These are phyloP conservation scores for Ceratocystis alfenasii DNA, from an alignment of 2,329 filamentous ascomycete species.

Conservation along the genomic window DNA sequence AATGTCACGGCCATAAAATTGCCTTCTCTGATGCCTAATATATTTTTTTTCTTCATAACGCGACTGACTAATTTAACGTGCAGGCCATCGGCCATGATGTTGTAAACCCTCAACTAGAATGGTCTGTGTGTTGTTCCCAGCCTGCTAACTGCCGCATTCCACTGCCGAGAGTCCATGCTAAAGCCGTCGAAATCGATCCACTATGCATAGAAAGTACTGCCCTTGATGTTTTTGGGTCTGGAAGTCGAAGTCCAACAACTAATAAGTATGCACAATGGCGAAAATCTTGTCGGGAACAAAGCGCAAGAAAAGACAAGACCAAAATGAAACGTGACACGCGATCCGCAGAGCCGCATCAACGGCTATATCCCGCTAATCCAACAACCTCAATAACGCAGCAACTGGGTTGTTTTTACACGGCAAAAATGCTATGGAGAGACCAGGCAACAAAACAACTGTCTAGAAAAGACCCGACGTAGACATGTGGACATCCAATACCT, in stretches of 20 bases:
- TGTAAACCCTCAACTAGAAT: background rate
- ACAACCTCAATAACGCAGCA: background rate
- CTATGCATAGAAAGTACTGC: background rate
- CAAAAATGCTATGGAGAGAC: too few relatives aligned
- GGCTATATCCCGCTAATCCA: background rate
- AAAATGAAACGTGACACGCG: constrained; percentile 2
- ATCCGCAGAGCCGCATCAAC: constrained; percentile 8
- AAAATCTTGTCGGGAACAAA: background rate
- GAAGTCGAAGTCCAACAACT: too few relatives aligned
- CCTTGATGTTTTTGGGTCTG: background rate
- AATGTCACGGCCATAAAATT: constrained; percentile 1
- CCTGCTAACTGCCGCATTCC: background rate
- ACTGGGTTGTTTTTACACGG: background rate
- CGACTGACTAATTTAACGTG: too few relatives aligned
- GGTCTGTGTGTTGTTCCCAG: background rate
- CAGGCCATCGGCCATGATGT: background rate
- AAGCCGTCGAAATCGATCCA: too few relatives aligned
- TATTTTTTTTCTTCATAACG: background rate
- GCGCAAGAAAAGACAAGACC: background rate
- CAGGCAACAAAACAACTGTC: too few relatives aligned
- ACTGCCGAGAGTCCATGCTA: background rate
- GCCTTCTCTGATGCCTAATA: background rate
- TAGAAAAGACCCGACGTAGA: too few relatives aligned
- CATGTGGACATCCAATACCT: too few relatives aligned
- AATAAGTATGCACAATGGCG: background rate